These are phyloP conservation scores for Macroventuria anomochaeta DNA, from an alignment of 2,329 filamentous ascomycete species.

Conservation along the genomic window DNA sequence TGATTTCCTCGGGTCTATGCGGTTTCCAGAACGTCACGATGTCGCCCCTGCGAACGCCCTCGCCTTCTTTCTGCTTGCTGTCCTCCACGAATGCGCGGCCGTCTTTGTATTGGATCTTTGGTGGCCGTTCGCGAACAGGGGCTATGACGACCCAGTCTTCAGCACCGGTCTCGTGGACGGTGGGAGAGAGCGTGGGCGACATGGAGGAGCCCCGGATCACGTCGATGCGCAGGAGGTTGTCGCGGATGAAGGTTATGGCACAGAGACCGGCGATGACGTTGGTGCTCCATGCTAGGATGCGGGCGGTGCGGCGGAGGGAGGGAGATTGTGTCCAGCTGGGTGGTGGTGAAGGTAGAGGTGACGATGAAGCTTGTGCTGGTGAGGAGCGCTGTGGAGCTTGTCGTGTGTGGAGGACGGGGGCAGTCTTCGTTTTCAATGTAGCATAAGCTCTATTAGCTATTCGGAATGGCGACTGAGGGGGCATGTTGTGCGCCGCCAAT, in stretches of 20 bases:
- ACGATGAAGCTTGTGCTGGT: background rate
- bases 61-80: slow-evolving; percentile 12
- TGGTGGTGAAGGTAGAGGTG: slow-evolving; percentile 4
- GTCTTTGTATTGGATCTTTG: slow-evolving; percentile 24
- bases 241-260: slow-evolving; percentile 46
- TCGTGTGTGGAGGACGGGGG: background rate
- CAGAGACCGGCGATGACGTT: slow-evolving; percentile 24
- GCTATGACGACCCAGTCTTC: slow-evolving; percentile 50
- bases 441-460: slow-evolving; percentile 4
- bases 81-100: slow-evolving; percentile 3
- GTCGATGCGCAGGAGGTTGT: slow-evolving; percentile 49
- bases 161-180: slow-evolving; percentile 47
- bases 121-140: slow-evolving; percentile 24
- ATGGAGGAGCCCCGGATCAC: slow-evolving; percentile 53
- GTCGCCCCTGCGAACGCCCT: slow-evolving; percentile 53
- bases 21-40: slow-evolving; percentile 61
- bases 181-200: slow-evolving; percentile 55
- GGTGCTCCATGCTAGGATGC: slow-evolving; percentile 20
- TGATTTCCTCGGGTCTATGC: slow-evolving; percentile 69
- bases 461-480: background rate
- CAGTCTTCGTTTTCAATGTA: background rate
- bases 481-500: background rate
- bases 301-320: slow-evolving; percentile 15
- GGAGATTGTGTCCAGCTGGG: slow-evolving; percentile 15
- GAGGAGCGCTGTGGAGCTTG: slow-evolving; percentile 7